phyloP scores from a whole-genome alignment of 805 yeast genomes.

The Saturnispora mendoncae region DNA sequence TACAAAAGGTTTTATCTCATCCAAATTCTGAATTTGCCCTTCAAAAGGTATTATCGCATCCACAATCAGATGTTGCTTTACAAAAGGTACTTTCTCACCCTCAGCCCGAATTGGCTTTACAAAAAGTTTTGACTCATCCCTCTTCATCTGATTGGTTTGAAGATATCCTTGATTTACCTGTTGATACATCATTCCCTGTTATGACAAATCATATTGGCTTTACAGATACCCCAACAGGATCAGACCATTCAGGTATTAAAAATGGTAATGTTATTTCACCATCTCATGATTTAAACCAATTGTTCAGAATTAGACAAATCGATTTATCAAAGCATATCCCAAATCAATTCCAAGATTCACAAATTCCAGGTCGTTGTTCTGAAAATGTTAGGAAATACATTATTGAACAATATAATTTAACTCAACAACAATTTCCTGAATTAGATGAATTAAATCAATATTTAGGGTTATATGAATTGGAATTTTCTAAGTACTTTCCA shows the following conservation, averaged over 20 bases:
- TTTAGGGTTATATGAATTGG: slow-evolving; percentile 61
- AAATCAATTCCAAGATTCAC: slow-evolving; percentile 23
- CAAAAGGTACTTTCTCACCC: slow-evolving; percentile 17
- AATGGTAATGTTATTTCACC: slow-evolving; percentile 10
- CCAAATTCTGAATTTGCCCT: slow-evolving; percentile 15
- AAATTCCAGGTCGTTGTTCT: slow-evolving; percentile 33
- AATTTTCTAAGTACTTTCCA: slow-evolving; percentile 76
- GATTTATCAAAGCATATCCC: slow-evolving; percentile 49
- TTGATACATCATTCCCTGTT: slow-evolving; percentile 46
- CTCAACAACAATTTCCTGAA: slow-evolving; percentile 60
- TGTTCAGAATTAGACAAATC: slow-evolving; percentile 58
- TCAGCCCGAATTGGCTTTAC: slow-evolving; percentile 12
- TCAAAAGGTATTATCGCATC: slow-evolving; percentile 15
- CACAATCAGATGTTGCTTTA: slow-evolving; percentile 14
- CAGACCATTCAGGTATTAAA: slow-evolving; percentile 21
- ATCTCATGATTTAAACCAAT: slow-evolving; percentile 43
- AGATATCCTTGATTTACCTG: slow-evolving; percentile 61
- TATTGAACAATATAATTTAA: slow-evolving; percentile 43
- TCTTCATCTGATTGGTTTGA: slow-evolving; percentile 51
- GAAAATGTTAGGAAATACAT: slow-evolving; percentile 47
- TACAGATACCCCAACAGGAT: slow-evolving; percentile 30
- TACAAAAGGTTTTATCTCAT: slow-evolving; percentile 16
- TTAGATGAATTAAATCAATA: slow-evolving; percentile 70
- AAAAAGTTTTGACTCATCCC: slow-evolving; percentile 12
- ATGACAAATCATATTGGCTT: slow-evolving; percentile 56